Base-by-base conservation (phyloP, 2,329 filamentous ascomycete genomes). In the Aschersonia sp. region DNA sequence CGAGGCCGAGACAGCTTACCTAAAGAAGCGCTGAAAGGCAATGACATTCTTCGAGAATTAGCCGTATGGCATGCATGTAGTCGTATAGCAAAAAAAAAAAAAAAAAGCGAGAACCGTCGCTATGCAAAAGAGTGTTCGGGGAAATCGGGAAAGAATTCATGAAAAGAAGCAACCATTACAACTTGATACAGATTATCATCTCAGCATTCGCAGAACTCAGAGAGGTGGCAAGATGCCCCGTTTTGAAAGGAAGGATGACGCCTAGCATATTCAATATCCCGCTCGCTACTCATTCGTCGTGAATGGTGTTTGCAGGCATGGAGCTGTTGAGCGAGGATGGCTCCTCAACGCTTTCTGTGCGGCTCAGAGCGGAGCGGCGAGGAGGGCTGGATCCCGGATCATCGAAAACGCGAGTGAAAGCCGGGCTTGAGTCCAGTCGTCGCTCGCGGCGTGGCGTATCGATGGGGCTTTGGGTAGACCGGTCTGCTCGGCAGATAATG, bases 321-420 rank as follows among this genome's bases (percentile, higher is more conserved):
- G 76, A 75, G 37, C 71, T 68, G 42, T 76, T 71, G 22, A 75
- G 65, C 11, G 77, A 73, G 12, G 66, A 62, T 47, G 62, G 62
- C 50, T 70, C 70, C 46, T 74, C 62, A 2, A 73, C 63, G 54
- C 66, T 74, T 4, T 42, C 46, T 54, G 74, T 76, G 35, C 72
- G 74, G 51, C 68, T 77, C 53, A 73, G 71, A 31, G 67, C 65
- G 7, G 71, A 57, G 49, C 71, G 67, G 53, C 70, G 70, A 29
- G 74, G 68, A 4, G 77, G 74, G 49, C 71, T 79, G 10, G 73
- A 68, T 40, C 70, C 69, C 1, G 79, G 77, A 43, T 81, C 77
- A 8, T 79, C 76, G 54, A 83, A 83, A 39, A 83, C 77, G 30
- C 76, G 67, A 3, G 77, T 83, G 52, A 83, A 83, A 1, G 79